These are phyloP conservation scores for Stemphylium lycopersici DNA, from an alignment of 2,329 filamentous ascomycete genomes.

Conservation along the genomic window DNA sequence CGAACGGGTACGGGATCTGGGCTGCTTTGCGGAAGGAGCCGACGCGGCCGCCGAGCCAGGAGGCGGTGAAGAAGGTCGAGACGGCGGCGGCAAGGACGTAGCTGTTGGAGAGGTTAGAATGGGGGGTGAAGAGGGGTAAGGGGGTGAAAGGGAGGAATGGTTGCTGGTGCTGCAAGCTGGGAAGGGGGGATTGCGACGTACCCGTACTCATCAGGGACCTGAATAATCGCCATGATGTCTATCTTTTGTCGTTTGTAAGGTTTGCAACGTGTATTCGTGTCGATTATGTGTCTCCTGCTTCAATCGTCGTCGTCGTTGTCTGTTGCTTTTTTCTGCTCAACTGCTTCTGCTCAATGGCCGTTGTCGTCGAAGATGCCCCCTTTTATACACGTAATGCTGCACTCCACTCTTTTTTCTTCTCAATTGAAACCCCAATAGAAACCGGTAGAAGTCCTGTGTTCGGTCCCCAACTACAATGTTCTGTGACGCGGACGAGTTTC, in stretches of 20 bases:
- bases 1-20: slow-evolving; percentile 63
- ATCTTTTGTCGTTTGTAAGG: neutral
- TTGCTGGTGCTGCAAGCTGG: neutral
- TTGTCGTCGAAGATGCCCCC: no score
- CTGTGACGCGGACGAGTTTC: slow-evolving; percentile 33
- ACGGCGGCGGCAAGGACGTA: slow-evolving; percentile 62
- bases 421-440: no score
- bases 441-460: neutral
- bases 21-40: slow-evolving; percentile 57
- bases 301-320: no score
- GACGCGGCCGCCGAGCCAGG: slow-evolving; percentile 59
- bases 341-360: no score
- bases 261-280: neutral
- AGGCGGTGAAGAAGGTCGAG: slow-evolving; percentile 60
- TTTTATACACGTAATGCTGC: neutral
- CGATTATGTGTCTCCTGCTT: no score
- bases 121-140: neutral
- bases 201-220: slow-evolving; percentile 40
- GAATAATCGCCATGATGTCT: slow-evolving; percentile 31
- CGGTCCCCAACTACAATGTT: neutral
- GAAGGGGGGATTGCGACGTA: slow-evolving; percentile 23
- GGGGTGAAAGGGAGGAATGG: neutral
- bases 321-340: no score
- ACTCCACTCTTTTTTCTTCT: neutral
- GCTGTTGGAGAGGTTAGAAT: slow-evolving; percentile 47